phyloP scores from a whole-genome alignment of 1,139 yeast genomes.

The Eremothecium coryli region DNA sequence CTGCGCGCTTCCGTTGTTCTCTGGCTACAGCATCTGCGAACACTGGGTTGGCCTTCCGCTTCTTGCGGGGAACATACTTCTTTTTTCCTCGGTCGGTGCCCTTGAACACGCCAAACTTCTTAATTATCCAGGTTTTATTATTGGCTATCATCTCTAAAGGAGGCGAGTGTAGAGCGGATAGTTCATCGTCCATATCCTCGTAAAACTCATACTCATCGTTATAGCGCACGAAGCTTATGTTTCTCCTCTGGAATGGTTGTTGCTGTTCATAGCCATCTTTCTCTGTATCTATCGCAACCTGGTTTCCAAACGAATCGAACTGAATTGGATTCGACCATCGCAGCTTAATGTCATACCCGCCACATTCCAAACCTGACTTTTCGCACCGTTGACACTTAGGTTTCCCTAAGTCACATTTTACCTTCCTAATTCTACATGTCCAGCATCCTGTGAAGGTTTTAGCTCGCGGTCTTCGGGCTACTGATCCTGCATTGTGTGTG shows the following conservation, averaged over 20 bases:
- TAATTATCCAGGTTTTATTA: conserved; percentile 49
- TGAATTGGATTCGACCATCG: conserved; percentile 61
- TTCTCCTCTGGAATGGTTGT: conserved; percentile 45
- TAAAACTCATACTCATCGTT: conserved; percentile 58
- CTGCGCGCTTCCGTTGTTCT: conserved; percentile 6
- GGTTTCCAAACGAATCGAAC: conserved; percentile 36
- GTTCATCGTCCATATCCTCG: conserved; percentile 72
- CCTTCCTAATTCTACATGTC: conserved; percentile 52
- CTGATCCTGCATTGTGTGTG: no score
- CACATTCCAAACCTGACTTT: conserved; percentile 54
- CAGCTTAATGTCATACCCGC: conserved; percentile 73
- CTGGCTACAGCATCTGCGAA: conserved; percentile 9
- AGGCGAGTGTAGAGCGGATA: conserved; percentile 52
- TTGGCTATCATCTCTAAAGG: conserved; percentile 35
- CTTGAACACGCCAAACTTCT: conserved; percentile 80
- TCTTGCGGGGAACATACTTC: conserved; percentile 18
- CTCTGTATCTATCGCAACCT: conserved; percentile 25
- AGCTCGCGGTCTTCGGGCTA: conserved; percentile 11
- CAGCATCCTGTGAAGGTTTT: conserved; percentile 56
- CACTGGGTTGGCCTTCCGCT: conserved; percentile 17
- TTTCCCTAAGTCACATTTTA: conserved; percentile 47
- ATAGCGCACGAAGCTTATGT: conserved; percentile 68
- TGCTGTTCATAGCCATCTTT: conserved; percentile 22
- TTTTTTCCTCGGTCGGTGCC: conserved; percentile 17
- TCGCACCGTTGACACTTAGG: conserved; percentile 48